Evolutionary conservation across 495 filamentous ascomycete genomes (phyloP).

Genomic region (Hyaloscypha finlandica): DNA sequence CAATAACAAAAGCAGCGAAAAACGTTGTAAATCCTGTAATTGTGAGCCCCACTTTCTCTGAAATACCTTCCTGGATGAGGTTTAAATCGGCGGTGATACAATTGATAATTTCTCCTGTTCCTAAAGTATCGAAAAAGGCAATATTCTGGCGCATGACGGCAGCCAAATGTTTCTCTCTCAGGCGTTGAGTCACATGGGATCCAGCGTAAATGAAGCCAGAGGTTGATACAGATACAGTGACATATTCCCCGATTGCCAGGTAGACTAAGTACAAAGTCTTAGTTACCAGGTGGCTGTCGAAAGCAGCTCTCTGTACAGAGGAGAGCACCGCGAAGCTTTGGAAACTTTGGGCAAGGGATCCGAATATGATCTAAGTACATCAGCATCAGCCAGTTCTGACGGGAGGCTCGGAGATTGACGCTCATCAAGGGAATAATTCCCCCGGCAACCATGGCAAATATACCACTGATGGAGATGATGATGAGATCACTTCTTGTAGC

Average conservation of each 20-base stretch:
- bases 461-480: no score
- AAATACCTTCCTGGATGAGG: constrained; percentile 80
- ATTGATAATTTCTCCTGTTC: constrained; percentile 86
- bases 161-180: constrained; percentile 76
- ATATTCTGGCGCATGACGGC: constrained; percentile 86
- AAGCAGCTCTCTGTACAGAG: no score
- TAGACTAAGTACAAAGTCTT: constrained; percentile 86
- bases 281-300: no score
- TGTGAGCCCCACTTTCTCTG: constrained; percentile 80
- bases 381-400: no score
- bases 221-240: constrained; percentile 74
- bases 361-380: no score
- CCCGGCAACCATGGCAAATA: no score
- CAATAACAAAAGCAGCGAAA: constrained; percentile 81
- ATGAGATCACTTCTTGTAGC: no score
- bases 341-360: no score
- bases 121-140: constrained; percentile 85
- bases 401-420: no score
- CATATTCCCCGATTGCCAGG: constrained; percentile 79
- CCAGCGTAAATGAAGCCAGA: constrained; percentile 90
- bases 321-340: no score
- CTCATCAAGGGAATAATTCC: no score
- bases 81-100: constrained; percentile 87
- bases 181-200: constrained; percentile 78
- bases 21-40: constrained; percentile 74